Conservation (phyloP, 768 basidiomycete species). For the Serendipita sp. region DNA sequence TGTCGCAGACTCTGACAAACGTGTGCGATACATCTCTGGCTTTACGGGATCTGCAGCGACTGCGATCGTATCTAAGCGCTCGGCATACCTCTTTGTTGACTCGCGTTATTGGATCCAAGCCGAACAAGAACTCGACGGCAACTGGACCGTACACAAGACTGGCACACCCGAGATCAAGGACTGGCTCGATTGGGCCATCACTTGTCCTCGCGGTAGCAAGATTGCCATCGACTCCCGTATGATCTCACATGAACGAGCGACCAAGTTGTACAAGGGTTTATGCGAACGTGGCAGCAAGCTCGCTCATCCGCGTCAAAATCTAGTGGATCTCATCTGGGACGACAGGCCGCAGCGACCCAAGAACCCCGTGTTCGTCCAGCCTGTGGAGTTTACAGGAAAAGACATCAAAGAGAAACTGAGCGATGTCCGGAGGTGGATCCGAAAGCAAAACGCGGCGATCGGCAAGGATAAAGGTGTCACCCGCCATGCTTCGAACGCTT, state of each 20-base stretch:
- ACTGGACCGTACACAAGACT: conserved; percentile 55
- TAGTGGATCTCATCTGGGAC: conserved; percentile 70
- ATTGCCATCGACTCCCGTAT: conserved; percentile 79
- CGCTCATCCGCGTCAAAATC: conserved; percentile 66
- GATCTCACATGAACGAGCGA: conserved; percentile 57
- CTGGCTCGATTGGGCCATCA: conserved; percentile 65
- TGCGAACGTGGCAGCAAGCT: conserved; percentile 42
- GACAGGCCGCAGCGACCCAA: conserved; percentile 56
- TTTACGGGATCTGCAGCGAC: conserved; percentile 54
- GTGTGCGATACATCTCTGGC: conserved; percentile 61
- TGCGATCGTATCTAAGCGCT: conserved; percentile 47
- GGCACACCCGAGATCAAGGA: conserved; percentile 36
- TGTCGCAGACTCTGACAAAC: conserved; percentile 57
- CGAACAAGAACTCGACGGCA: conserved; percentile 44
- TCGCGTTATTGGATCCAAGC: conserved; percentile 79
- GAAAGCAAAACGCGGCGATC: conserved; percentile 21
- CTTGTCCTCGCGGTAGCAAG: conserved; percentile 26
- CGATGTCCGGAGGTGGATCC: conserved; percentile 56
- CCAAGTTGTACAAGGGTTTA: conserved; percentile 41
- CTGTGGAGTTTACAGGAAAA: conserved; percentile 52
- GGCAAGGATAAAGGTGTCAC: background rate
- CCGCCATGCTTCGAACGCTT: background rate
- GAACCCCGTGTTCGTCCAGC: conserved; percentile 49
- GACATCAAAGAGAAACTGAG: conserved; percentile 56
- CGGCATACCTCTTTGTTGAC: conserved; percentile 64